phyloP scores from a whole-genome alignment of 192 early-diverging fungal species.

The Backusella luteola region DNA sequence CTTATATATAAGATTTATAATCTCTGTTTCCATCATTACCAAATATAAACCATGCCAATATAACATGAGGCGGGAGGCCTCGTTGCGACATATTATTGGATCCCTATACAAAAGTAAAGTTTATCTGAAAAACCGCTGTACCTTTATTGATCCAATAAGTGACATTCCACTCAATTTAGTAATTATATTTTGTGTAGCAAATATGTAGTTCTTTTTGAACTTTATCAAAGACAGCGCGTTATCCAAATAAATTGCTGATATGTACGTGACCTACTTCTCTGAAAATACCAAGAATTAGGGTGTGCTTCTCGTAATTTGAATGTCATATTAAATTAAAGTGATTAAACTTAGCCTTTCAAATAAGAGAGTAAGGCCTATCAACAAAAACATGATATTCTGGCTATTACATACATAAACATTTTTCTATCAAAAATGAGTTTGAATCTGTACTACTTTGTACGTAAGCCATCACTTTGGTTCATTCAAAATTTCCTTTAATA shows the following conservation, averaged over 20 bases:
- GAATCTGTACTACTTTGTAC: neutral
- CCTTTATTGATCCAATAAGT: conserved; percentile 1
- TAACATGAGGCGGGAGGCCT: neutral
- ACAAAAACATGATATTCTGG: too few species aligned
- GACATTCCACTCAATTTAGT: neutral
- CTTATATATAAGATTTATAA: neutral
- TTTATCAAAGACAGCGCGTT: neutral
- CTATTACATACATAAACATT: too few species aligned
- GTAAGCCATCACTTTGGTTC: too few species aligned
- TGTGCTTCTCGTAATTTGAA: neutral
- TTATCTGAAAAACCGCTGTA: neutral
- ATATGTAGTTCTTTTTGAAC: neutral
- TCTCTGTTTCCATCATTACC: neutral
- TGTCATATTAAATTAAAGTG: neutral
- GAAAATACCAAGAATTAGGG: neutral
- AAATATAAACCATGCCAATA: neutral
- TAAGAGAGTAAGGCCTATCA: too few species aligned
- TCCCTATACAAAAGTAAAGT: neutral
- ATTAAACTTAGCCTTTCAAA: too few species aligned
- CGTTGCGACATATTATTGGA: neutral
- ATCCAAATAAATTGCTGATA: neutral
- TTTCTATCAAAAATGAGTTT: neutral
- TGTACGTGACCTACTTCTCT: neutral
- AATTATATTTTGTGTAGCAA: neutral
- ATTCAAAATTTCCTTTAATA: too few species aligned